These are phyloP conservation scores for Medicago arabica DNA, from an alignment of 306 rosid genomes.

Conservation along the genomic window DNA sequence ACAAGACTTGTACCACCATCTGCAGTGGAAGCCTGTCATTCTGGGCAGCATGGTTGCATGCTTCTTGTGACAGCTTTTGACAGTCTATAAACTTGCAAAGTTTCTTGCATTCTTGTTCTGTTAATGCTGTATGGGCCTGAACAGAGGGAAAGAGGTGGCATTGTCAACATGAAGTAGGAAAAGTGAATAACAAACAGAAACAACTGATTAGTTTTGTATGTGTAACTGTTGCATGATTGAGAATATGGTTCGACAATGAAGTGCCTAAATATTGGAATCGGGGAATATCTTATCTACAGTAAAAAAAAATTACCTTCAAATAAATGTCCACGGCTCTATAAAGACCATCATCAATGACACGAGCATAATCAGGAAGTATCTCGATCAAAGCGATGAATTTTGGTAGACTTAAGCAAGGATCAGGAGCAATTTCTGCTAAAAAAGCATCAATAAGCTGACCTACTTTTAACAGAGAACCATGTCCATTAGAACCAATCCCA, in stretches of 20 bases:
- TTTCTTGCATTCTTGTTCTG: conserved; percentile 76
- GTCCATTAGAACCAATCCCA: conserved; percentile 60
- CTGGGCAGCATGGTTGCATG: conserved; percentile 87
- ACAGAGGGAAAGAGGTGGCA: neutral
- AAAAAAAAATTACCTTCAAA: conserved; percentile 64
- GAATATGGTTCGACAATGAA: conserved; percentile 19
- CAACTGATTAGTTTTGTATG: conserved; percentile 12
- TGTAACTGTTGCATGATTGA: conserved; percentile 26
- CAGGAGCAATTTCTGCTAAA: conserved; percentile 90
- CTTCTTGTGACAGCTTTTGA: conserved; percentile 91
- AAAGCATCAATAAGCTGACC: conserved; percentile 81
- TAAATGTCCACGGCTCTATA: conserved; percentile 86
- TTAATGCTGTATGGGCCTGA: conserved; percentile 74
- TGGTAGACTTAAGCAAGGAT: conserved; percentile 65
- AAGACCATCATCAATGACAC: conserved; percentile 83
- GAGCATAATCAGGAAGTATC: conserved; percentile 87
- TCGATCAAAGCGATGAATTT: conserved; percentile 73
- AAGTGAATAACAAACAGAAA: neutral
- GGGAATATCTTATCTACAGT: neutral
- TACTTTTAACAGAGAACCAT: conserved; percentile 76
- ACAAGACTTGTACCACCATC: conserved; percentile 79
- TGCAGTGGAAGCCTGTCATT: conserved; percentile 81
- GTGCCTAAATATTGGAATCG: conserved; percentile 13
- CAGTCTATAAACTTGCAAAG: conserved; percentile 82
- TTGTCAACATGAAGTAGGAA: conserved; percentile 14